Base-by-base conservation (phyloP, 257 asterid genomes). In the Plantago major region DNA sequence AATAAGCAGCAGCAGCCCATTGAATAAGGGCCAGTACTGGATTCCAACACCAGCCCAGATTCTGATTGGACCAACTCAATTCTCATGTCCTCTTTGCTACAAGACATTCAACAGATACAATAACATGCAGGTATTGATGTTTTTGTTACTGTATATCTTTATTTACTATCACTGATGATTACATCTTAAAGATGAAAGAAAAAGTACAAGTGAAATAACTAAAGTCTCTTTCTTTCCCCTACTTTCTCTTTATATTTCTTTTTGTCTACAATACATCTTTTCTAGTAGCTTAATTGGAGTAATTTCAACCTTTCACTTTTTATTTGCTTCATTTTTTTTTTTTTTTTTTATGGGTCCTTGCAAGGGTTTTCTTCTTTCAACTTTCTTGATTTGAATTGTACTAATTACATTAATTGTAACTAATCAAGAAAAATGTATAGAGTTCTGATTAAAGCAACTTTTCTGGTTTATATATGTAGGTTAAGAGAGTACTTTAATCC, bases 81-180 rank as follows among this genome's bases (percentile, higher is more conserved):
- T 87, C 45, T 82, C 91, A 71, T 90, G 97, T 63, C 67, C 88
- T 45, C 90, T 90, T 15, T 90, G 97, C 84, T 68, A 55, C 70
- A 90, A 87, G 67, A 83, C 96, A 5, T 87, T 90, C 81, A 90
- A 85, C 79, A 76, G 96, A 69, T 85, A 83, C 87, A 90, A 90
- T 78, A 90, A 90, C 78, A 90, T 90, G 97, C 97, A 90, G 97
- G 90, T 76, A 73, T 9, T 77, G 40, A 4, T 33, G 40, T 4
- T 33, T 7, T 33, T 33, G 40, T 33, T 7, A 33, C 8, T 33
- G 26, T 22, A 22, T 22, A 22, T 22, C 1, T 22, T 22, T 22
- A 22, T 22, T 22, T 22, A 22, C 26, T 2, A 22, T 22, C 2
- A 22, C 26, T 22, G 26, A 22, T 22, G 7, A 33, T 33, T 33